Evolutionary conservation across 2,329 filamentous ascomycete species (phyloP).

Genomic region (Bretziella fagacearum): DNA sequence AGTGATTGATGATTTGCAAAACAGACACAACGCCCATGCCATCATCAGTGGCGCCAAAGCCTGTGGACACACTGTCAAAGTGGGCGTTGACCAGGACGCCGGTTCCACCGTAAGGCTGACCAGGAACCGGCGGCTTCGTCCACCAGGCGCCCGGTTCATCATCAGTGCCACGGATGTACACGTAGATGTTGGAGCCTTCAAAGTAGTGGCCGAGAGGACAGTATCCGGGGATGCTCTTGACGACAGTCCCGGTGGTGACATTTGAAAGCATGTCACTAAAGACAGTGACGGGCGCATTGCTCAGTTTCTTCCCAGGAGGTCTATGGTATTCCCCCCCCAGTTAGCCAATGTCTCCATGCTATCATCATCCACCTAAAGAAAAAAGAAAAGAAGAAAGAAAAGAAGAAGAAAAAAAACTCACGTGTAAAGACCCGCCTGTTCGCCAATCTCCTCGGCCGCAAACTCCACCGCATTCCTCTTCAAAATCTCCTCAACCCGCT

Average conservation of each 20-base stretch:
- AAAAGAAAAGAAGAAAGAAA: too few species aligned
- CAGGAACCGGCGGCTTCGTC: conserved; percentile 28
- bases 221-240: conserved; percentile 18
- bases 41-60: conserved; percentile 85
- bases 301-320: conserved; percentile 1
- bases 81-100: conserved; percentile 90
- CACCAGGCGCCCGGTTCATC: conserved; percentile 63
- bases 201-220: conserved; percentile 51
- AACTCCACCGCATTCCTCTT: conserved; percentile 39
- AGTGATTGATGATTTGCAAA: conserved; percentile 74
- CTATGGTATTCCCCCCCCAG: not conserved
- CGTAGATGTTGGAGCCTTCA: conserved; percentile 79
- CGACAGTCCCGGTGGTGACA: conserved; percentile 36
- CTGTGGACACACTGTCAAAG: conserved; percentile 84
- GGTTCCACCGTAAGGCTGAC: conserved; percentile 40
- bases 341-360: not conserved
- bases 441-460: conserved; percentile 23
- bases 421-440: conserved; percentile 15
- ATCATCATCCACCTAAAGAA: not conserved
- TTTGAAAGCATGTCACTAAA: conserved; percentile 72
- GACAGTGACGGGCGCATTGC: conserved; percentile 37
- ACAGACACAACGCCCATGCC: conserved; percentile 78
- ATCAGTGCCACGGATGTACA: conserved; percentile 72
- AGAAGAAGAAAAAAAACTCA: too few species aligned
- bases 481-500: conserved; percentile 53